Percentiles rank a stretch among this genome's conserved stretches.
Conservation (phyloP, 78 protist genomes). For the slime mould (Dictyostelium discoideum) region dicty_2.7 NC_007091.3:4572501-4573000, state of each 20-base stretch:
- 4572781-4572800: constrained; percentile 41
- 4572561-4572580: background rate
- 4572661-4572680: background rate
- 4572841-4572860: no score
- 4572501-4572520: background rate
- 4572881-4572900: background rate
- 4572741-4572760: constrained; percentile 70
- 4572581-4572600: background rate
- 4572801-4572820: background rate
- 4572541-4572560: background rate
- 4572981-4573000: background rate
- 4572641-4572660: background rate
- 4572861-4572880: no score
- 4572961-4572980: background rate
- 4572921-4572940: background rate
- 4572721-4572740: constrained; percentile 55
- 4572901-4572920: constrained; percentile 70
- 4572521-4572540: background rate
- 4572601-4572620: background rate
- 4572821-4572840: background rate
- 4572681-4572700: background rate
- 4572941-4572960: background rate
- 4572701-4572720: constrained; percentile 59
- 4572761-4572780: constrained; percentile 41
- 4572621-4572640: background rate